Base-by-base conservation (phyloP, 352 stramenopile species). In the Aphanomyces euteiches region DNA sequence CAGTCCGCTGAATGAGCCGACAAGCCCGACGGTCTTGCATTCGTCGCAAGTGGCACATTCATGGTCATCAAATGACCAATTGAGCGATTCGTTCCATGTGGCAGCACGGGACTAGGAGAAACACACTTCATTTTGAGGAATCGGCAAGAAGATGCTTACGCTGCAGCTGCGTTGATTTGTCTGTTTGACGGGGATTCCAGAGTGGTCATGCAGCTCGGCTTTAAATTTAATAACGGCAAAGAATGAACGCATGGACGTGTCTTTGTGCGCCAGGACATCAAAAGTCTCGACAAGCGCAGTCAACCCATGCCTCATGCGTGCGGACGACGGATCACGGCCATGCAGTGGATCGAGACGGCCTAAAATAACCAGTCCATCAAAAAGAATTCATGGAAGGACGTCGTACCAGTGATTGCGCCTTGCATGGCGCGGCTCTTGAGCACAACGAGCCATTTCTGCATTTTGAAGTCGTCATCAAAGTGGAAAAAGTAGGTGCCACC, bases 201-300 rank as follows among this genome's bases (percentile, higher is more conserved):
- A 86, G 50, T 90, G 86, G 67, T 91, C 83, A 54, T 94, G 87
- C 34, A 91, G 72, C 61, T 92, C 84, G 47, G 87, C 92, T 64
- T 92, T 90, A 67, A 91, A 94, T 74, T 92, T 92, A 73, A 85
- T 77, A 34, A 94, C 87, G 15, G 90, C 77, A 79, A 92, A 94
- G 67, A 92, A 92, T 68, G 92, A 85, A 17, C 87, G 87, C 65
- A 92, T 57, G 21, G 83, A 78, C 7, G 82, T 79, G 47, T 94
- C 87, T 57, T 89, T 92, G 47, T 78, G 71, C 63, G 92, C 90
- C 19, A 79, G 82, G 78, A 94, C 88, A 47, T 91, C 80, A 19
- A 64, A 70, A 12, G 53, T 63, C 41, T 89, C 83, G 13, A 94
- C 74, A 15, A 84, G 65, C 17, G 84, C 75, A 47, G 90, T 82